Base-by-base conservation (phyloP, 116 monocot species). In the Dioscorea cayenensis region DNA sequence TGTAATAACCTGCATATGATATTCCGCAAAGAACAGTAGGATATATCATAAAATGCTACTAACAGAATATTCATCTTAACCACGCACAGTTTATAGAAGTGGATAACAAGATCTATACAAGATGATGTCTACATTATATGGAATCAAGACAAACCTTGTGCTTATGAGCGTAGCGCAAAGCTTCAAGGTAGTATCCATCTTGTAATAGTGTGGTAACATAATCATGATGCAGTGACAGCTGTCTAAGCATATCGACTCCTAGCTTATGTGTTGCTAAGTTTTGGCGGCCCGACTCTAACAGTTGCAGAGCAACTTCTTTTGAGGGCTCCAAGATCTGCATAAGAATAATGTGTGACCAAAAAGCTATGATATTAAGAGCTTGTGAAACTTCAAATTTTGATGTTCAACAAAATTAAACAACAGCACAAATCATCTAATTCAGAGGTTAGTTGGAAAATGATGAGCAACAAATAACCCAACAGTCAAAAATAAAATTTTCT, bases 321-420 rank as follows among this genome's bases (percentile, higher is more conserved):
- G 91, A 99, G 8, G 99, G 94, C 52, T 94, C 91, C 50, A 94
- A 60, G 49, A 99, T 89, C 99, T 99, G 91, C 68, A 75, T 28
- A 9, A 74, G 3, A 75, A 67, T 14, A 27, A 69, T 28, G 18
- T n/a, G n/a, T 19, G 43, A 37, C 51, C 10, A 25, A 43, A 43
- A 12, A 9, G 43, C 43, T 43, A 0, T 43, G 43, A 43, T 9
- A 12, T 43, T 43, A 10, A 43, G 43, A 43, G 43, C 12, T 43
- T 12, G 12, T 43, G 6, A 43, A 43, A 43, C 43, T 43, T 43
- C 43, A 43, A 43, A 12, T 43, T 43, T 43, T 43, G 43, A 10
- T 43, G 43, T 32, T 32, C 43, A 43, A 43, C 43, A 43, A 43
- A 43, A 7, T 43, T 10, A 43, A 43, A 43, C 43, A 43, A 7